Base-by-base conservation (phyloP, 2,329 filamentous ascomycete genomes). In the Bipolaris cookei region DNA sequence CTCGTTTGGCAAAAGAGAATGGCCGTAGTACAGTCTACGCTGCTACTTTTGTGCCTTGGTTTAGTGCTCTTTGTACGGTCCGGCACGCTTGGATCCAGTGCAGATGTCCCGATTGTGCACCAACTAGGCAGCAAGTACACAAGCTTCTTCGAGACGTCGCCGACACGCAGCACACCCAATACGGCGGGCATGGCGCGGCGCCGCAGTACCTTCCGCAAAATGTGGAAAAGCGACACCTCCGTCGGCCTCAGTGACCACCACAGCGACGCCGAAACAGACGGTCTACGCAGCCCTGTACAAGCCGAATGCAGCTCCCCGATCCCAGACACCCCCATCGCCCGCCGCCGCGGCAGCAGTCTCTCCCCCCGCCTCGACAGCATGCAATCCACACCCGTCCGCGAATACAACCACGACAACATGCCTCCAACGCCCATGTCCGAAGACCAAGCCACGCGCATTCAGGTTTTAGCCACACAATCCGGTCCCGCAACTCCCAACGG, bases 21-120 rank as follows among this genome's bases (percentile, higher is more conserved):
- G 87, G 91, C 91, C 4, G 95, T 98, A 56, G 86, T 97, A 32
- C 95, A 98, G 76, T 92, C 90, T 43, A 86, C 96, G 4, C 83
- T 99, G 7, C 84, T 98, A 5, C 84, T 98, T 0, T 87, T 94
- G 43, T 97, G 92, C 67, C 85, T 99, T 8, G 88, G 90, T 0
- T 83, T 99, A 1, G 91, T 97, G 20, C 88, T 98, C 35, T 97
- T 98, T 73, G 79, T 77, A 3, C 63, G 79, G 37, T 73, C 71
- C 7, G 76, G 76, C 3, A 71, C 71, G 4, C 53, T 75, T 35
- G 71, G 72, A n/a, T 65, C 72, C 4, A 68, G 71, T 7, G 61
- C 77, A 0, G 80, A 81, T 41, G 65, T 80, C 20, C 80, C 80
- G 0, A 74, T 82, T 30, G 75, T 79, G 52, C 79, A 81, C 59